Evolutionary conservation across 2,329 filamentous ascomycete species (phyloP), one percentile per base, ranked within the genome.

Genomic region (Epichloe aotearoae): DNA sequence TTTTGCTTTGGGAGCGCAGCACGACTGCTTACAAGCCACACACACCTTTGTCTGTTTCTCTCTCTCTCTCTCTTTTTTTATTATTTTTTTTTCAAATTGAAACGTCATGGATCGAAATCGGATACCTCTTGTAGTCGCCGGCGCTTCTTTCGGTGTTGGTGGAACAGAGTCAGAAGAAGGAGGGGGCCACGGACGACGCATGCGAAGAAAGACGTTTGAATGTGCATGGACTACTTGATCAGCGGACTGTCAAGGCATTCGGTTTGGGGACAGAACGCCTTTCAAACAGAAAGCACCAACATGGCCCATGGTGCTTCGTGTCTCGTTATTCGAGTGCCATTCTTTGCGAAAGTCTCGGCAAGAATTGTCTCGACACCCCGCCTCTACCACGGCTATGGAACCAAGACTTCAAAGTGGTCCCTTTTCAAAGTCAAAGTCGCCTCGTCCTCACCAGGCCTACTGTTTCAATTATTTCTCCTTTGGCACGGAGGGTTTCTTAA

Each of bases 1-100:
- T 44, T 45, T 36, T 38, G 5, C 47, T 36, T 47, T 15, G 14
- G 38, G n/a, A 47, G 47, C 51, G 47, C 36, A 47, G 41, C 47
- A 50, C 19, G 44, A 42, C 39, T 46, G 15, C 42, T 47, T 3
- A 34, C 41, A 44, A 44, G 51, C 47, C 34, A 38, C 39, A 47
- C 39, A 47, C 51, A 34, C 48, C 11, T 20, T 50, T 30, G 15
- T 46, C 36, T 23, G 26, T 33, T 49, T 43, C n/a, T 15, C 26
- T 19, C 2, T 12, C 37, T 34, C 3, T 19, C 19, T 19, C 19
- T 19, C 19, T 23, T 1, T 23, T 23, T 36, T 20, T 38, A 4
- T 47, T 38, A n/a, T 14, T 12, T 36, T 38, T 33, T 39, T 36
- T 14, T 1, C 36, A 5, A 12, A 12, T 20, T 38, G 20, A 41